Evolutionary conservation across 2,329 filamentous ascomycete species (phyloP).

Genomic region (Geosmithia flava): DNA sequence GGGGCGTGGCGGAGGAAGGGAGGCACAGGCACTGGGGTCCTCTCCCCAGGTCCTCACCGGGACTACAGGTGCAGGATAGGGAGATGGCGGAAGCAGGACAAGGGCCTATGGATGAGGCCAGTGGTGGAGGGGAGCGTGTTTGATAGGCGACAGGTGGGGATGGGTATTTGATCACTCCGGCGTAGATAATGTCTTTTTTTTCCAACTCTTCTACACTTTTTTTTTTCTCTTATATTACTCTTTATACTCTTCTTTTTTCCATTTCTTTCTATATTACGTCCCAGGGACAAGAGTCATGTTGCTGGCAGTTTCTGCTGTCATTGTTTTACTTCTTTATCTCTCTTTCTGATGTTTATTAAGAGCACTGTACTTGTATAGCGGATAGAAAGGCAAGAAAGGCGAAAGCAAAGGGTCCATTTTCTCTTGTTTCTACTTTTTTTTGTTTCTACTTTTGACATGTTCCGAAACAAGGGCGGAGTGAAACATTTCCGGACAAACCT

Average conservation of each 20-base stretch:
- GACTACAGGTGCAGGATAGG: constrained; percentile 4
- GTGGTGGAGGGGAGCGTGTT: constrained; percentile 5
- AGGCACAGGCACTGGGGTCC: constrained; percentile 1
- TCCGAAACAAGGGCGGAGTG: not conserved
- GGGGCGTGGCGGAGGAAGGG: constrained; percentile 7
- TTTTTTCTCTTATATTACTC: no score
- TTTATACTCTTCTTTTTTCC: no score
- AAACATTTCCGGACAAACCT: not conserved
- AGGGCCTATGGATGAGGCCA: constrained; percentile 6
- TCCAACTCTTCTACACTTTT: no score
- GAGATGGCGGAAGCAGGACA: constrained; percentile 8
- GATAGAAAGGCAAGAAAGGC: not conserved
- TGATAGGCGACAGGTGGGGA: no score
- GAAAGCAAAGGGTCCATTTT: no score
- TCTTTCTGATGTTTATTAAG: no score
- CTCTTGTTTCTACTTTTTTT: not conserved
- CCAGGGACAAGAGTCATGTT: not conserved
- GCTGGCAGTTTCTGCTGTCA: not conserved
- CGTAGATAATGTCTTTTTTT: no score
- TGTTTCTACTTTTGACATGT: not conserved
- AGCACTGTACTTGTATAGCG: not conserved
- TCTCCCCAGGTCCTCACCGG: not conserved
- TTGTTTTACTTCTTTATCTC: not conserved
- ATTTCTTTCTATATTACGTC: no score
- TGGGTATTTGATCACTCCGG: no score